Conservation (phyloP, 805 yeast species). For the Sugiyamaella americana region DNA sequence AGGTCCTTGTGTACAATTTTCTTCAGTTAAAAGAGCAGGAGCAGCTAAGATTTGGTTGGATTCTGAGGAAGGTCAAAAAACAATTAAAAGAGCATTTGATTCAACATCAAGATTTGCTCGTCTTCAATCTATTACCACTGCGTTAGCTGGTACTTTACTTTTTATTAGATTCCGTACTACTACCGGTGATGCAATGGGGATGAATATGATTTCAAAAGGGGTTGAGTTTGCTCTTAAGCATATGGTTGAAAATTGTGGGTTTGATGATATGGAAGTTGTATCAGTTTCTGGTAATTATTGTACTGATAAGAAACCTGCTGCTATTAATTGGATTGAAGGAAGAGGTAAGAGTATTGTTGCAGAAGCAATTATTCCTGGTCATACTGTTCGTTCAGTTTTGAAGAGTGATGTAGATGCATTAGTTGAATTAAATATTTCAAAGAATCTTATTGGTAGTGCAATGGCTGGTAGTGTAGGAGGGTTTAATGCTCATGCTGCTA, state of each 20-base stretch:
- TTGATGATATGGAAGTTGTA: conserved; percentile 87
- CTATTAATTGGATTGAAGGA: conserved; percentile 98
- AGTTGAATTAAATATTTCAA: conserved; percentile 81
- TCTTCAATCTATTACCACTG: conserved; percentile 82
- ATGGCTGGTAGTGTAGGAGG: conserved; percentile 99
- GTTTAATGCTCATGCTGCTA: conserved; percentile 97
- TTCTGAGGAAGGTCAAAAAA: conserved; percentile 84
- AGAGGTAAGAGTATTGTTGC: conserved; percentile 98
- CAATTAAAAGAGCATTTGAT: conserved; percentile 82
- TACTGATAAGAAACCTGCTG: conserved; percentile 96
- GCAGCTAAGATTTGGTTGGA: conserved; percentile 94
- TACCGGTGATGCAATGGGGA: conserved; percentile 99
- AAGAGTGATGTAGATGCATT: conserved; percentile 90
- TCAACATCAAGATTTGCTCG: conserved; percentile 97
- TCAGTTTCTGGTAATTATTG: conserved; percentile 97
- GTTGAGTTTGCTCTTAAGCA: conserved; percentile 79
- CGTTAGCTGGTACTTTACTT: conserved; percentile 86
- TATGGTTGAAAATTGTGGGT: conserved; percentile 85
- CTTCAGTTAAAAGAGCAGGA: conserved; percentile 79
- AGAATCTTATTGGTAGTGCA: conserved; percentile 92
- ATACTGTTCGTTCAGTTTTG: conserved; percentile 70
- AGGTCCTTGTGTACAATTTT: conserved; percentile 95
- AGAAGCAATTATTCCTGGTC: conserved; percentile 83
- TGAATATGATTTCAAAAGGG: conserved; percentile 99
- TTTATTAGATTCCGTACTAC: conserved; percentile 95